phyloP scores from a whole-genome alignment of 2,329 filamentous ascomycete species.

The Cordyceps javanica region DNA sequence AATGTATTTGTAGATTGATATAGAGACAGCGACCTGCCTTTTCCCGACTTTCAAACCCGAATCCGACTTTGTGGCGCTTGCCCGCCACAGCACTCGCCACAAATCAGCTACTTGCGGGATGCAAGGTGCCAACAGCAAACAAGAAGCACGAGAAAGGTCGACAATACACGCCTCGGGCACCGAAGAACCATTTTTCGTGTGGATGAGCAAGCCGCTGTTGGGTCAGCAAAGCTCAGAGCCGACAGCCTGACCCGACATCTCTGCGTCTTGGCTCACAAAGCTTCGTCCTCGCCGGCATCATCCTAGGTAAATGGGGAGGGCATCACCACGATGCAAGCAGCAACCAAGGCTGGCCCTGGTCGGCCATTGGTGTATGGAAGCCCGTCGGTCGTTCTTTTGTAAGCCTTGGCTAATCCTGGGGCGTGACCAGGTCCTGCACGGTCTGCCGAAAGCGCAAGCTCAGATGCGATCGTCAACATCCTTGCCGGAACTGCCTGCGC shows the following conservation, averaged over 20 bases:
- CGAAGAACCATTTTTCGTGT: no score
- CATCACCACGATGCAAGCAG: not conserved
- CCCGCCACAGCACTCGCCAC: not conserved
- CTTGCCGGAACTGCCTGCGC: conserved; percentile 33
- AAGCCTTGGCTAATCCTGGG: not conserved
- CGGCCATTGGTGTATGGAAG: not conserved
- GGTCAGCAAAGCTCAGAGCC: no score
- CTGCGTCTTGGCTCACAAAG: no score
- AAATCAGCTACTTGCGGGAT: not conserved
- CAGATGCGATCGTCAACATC: conserved; percentile 33
- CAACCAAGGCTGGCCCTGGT: not conserved
- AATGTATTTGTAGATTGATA: not conserved
- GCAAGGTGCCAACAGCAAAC: not conserved
- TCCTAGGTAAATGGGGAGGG: not conserved
- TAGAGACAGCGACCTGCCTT: not conserved
- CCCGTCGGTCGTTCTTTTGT: not conserved
- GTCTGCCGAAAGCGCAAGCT: conserved; percentile 38
- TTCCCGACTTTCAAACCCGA: not conserved
- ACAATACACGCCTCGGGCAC: no score
- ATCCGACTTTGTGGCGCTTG: not conserved
- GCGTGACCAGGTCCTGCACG: conserved; percentile 29
- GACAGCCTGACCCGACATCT: not conserved
- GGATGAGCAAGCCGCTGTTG: no score
- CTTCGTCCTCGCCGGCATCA: no score
- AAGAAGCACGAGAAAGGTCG: no score